Evolutionary conservation across 78 protist species (phyloP).

Genomic region (Dictyostelium capitatum): DNA sequence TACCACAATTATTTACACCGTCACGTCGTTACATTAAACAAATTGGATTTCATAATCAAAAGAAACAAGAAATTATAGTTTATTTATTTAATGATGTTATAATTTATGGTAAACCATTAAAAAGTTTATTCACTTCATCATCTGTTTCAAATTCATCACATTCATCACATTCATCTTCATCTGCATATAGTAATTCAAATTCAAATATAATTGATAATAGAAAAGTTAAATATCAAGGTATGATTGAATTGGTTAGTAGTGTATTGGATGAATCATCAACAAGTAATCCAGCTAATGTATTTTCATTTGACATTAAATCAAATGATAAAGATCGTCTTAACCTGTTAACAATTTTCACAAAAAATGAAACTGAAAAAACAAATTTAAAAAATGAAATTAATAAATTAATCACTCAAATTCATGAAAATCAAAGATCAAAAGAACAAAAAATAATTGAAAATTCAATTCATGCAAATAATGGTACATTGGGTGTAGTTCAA

Average conservation of each 20-base stretch:
- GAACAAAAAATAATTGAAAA: conserved; percentile 20
- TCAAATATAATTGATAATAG: neutral
- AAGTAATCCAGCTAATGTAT: no score
- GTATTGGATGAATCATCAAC: neutral
- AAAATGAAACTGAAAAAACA: neutral
- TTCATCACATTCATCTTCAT: neutral
- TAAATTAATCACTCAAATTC: neutral
- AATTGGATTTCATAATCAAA: neutral
- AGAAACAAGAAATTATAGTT: conserved; percentile 23
- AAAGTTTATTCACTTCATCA: neutral
- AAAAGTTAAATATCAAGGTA: conserved; percentile 59
- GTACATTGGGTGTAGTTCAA: neutral
- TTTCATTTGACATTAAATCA: neutral
- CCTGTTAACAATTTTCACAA: neutral
- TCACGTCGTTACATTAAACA: conserved; percentile 35
- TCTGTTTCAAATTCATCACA: neutral
- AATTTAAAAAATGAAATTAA: neutral
- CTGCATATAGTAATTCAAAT: neutral
- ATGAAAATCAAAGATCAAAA: conserved; percentile 16
- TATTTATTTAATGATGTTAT: conserved; percentile 51
- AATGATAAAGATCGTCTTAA: neutral
- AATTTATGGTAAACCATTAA: conserved; percentile 50
- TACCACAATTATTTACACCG: conserved; percentile 39
- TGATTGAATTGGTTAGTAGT: neutral
- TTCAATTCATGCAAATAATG: neutral